Evolutionary conservation across 2,329 filamentous ascomycete species (phyloP).

Genomic region (Fusarium sarcochroum): DNA sequence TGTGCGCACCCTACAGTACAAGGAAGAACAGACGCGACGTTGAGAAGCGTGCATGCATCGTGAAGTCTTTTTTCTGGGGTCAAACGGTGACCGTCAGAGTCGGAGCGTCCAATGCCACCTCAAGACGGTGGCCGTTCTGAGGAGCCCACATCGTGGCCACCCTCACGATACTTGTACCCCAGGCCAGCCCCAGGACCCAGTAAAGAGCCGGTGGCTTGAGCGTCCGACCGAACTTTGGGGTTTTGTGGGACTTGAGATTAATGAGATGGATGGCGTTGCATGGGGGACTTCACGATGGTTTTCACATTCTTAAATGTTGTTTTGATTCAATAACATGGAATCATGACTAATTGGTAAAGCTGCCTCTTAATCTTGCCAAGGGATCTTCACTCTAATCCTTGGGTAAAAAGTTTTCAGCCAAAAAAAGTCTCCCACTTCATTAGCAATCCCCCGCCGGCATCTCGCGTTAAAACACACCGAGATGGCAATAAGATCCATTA

Average conservation of each 20-base stretch:
- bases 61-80: conserved; percentile 24
- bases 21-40: conserved; percentile 17
- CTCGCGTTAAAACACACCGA: conserved; percentile 47
- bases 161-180: conserved; percentile 22
- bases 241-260: conserved; percentile 27
- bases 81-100: conserved; percentile 37
- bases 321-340: conserved; percentile 1
- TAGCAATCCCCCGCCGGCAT: conserved; percentile 39
- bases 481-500: conserved; percentile 24
- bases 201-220: conserved; percentile 34
- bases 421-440: conserved; percentile 11
- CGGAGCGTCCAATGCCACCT: conserved; percentile 13
- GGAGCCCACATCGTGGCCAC: conserved; percentile 28
- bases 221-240: conserved; percentile 13
- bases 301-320: neutral
- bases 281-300: conserved; percentile 13
- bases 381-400: neutral
- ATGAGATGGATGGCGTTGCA: conserved; percentile 1
- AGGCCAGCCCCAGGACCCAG: conserved; percentile 15
- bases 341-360: neutral
- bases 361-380: neutral
- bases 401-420: neutral
- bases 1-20: conserved; percentile 12
- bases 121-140: conserved; percentile 39
- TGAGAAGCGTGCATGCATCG: conserved; percentile 21